Evolutionary conservation across 139 green algal genomes (phyloP), one percentile per base, ranked within the genome.

Genomic region (Asterochloris sp.): DNA sequence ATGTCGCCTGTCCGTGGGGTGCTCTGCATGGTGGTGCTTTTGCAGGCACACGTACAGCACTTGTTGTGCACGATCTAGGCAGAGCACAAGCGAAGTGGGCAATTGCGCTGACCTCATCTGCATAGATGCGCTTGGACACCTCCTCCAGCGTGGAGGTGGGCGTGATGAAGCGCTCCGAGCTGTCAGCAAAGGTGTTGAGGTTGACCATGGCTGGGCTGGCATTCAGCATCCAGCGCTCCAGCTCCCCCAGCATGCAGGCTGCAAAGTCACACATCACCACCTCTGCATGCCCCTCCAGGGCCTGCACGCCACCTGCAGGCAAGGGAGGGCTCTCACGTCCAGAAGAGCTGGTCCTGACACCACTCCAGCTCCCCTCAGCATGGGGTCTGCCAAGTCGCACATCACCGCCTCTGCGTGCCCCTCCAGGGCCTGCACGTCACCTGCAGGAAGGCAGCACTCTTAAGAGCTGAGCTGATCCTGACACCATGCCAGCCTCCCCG

Each of bases 221-320:
- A n/a, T 86, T 93, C 68, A 96, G 85, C 87, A 97, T 89, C 86
- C 86, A 91, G 23, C 87, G 85, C 86, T 98, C 94, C 78, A 98
- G 87, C 82, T 91, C 92, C 83, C 85, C 87, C 62, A 98, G 89
- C 80, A 98, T 69, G 63, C 84, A 87, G 23, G 93, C 93, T 12
- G 92, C 94, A 89, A 95, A 91, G 81, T 96, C 93, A 47, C 90
- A 87, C 93, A 98, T 97, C 75, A 96, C 92, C 62, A 95, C 90
- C 79, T 93, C 73, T 28, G 83, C 80, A 63, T 83, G 83, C 6
- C 78, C 75, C 19, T 75, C 73, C 63, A 86, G 64, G 8, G 71
- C 47, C 21, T 78, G 13, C 15, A 83, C 26, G 16, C 83, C 83
- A 61, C 76, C 82, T 82, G 82, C 82, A 78, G 13, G 17, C 6